A percentile compares a stretch with the other conserved stretches of the same genome.
These are phyloP conservation scores for Toxoplasma gondii DNA, from an alignment of 169 alveolate species.

Conservation along the genomic window DNA sequence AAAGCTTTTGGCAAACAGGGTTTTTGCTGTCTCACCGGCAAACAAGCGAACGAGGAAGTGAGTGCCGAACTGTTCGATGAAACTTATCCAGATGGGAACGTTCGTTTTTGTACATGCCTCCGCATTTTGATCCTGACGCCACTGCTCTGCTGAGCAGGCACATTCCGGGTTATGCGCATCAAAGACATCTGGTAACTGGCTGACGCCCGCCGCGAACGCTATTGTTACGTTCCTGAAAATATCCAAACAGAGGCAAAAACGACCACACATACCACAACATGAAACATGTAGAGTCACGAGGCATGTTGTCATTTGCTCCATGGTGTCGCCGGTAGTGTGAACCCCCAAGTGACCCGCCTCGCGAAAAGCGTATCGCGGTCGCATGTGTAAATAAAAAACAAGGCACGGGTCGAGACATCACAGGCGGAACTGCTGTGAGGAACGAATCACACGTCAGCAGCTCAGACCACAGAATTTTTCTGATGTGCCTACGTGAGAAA, in stretches of 20 bases:
- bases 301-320: too few relatives aligned
- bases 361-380: too few relatives aligned
- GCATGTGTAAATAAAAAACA: too few relatives aligned
- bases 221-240: constrained; percentile 41
- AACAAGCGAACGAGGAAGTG: constrained; percentile 48
- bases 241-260: background rate
- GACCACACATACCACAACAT: too few relatives aligned
- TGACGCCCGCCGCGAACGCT: constrained; percentile 54
- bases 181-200: constrained; percentile 3
- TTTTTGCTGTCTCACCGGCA: constrained; percentile 40
- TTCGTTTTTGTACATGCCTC: background rate
- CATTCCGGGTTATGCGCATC: constrained; percentile 26
- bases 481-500: too few relatives aligned
- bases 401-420: too few relatives aligned
- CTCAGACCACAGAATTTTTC: too few relatives aligned
- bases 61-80: constrained; percentile 58
- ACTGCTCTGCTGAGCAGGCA: constrained; percentile 29
- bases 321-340: too few relatives aligned
- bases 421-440: too few relatives aligned
- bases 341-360: too few relatives aligned
- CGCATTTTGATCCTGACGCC: constrained; percentile 40
- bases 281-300: too few relatives aligned
- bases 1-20: background rate
- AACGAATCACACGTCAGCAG: too few relatives aligned
- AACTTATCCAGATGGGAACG: constrained; percentile 28